phyloP scores from a whole-genome alignment of 2,329 filamentous ascomycete genomes.

The Rhynchosporium graminicola region DNA sequence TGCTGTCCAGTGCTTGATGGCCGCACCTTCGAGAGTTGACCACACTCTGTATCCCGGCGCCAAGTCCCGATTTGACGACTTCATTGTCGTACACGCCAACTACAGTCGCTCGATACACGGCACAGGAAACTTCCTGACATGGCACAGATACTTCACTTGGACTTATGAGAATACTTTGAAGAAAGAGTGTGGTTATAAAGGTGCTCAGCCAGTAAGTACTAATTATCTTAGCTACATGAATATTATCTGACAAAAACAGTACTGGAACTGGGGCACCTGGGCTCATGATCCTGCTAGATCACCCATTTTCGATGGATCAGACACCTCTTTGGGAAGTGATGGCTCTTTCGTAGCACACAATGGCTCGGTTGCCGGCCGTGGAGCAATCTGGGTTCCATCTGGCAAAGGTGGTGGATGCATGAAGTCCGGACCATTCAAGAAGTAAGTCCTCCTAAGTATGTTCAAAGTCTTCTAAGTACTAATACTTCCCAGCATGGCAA shows the following conservation, averaged over 20 bases:
- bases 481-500: slow-evolving; percentile 34
- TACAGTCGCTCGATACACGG: slow-evolving; percentile 41
- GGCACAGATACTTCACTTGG: slow-evolving; percentile 47
- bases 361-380: slow-evolving; percentile 25
- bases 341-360: slow-evolving; percentile 41
- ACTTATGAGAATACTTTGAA: slow-evolving; percentile 46
- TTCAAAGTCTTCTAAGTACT: neutral
- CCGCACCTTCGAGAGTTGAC: slow-evolving; percentile 39
- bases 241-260: slow-evolving; percentile 43
- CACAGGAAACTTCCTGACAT: slow-evolving; percentile 44
- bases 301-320: slow-evolving; percentile 53
- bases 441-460: neutral
- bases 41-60: slow-evolving; percentile 39
- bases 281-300: slow-evolving; percentile 25
- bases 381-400: slow-evolving; percentile 40
- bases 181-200: slow-evolving; percentile 47
- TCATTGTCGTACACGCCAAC: slow-evolving; percentile 44
- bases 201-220: slow-evolving; percentile 42
- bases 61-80: slow-evolving; percentile 44
- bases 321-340: slow-evolving; percentile 50
- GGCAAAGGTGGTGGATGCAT: slow-evolving; percentile 59
- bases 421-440: slow-evolving; percentile 46
- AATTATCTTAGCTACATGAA: neutral
- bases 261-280: slow-evolving; percentile 29
- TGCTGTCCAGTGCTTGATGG: slow-evolving; percentile 26